A percentile compares a stretch with the other conserved stretches of the same genome.
phyloP scores from a whole-genome alignment of 768 basidiomycete species.

The Fibroporia radiculosa region DNA sequence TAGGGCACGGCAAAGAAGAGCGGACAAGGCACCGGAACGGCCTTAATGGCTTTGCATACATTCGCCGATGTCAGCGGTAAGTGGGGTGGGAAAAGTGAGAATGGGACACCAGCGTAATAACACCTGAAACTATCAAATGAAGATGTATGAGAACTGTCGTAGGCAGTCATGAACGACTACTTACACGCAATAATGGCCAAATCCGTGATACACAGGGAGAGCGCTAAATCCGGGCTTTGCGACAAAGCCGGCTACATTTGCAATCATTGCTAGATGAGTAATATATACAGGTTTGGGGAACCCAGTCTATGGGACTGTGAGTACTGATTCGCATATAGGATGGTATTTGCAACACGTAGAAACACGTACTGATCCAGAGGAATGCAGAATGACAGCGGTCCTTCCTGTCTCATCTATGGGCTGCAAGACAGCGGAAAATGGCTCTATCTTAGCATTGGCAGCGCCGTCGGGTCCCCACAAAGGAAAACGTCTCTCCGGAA shows the following conservation, averaged over 20 bases:
- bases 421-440: slow-evolving; percentile 21
- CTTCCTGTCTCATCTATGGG: slow-evolving; percentile 27
- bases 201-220: slow-evolving; percentile 38
- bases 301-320: slow-evolving; percentile 29
- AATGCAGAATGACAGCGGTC: slow-evolving; percentile 35
- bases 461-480: slow-evolving; percentile 34
- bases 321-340: neutral
- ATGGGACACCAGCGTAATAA: slow-evolving; percentile 31
- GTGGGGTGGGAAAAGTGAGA: slow-evolving; percentile 38
- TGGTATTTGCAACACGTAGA: neutral
- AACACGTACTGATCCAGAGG: slow-evolving; percentile 30
- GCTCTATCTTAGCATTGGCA: slow-evolving; percentile 20
- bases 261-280: slow-evolving; percentile 29
- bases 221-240: slow-evolving; percentile 32
- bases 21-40: slow-evolving; percentile 23
- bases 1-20: slow-evolving; percentile 32
- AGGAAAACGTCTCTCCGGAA: slow-evolving; percentile 30
- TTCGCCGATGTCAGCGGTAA: slow-evolving; percentile 40
- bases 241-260: slow-evolving; percentile 29
- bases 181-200: slow-evolving; percentile 29
- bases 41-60: slow-evolving; percentile 30
- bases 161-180: slow-evolving; percentile 12
- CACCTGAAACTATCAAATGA: slow-evolving; percentile 31
- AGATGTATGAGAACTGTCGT: slow-evolving; percentile 14
- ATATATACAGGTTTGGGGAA: slow-evolving; percentile 37